These are phyloP conservation scores for Ramaria rubella DNA, from an alignment of 768 basidiomycete species.

Conservation along the genomic window DNA sequence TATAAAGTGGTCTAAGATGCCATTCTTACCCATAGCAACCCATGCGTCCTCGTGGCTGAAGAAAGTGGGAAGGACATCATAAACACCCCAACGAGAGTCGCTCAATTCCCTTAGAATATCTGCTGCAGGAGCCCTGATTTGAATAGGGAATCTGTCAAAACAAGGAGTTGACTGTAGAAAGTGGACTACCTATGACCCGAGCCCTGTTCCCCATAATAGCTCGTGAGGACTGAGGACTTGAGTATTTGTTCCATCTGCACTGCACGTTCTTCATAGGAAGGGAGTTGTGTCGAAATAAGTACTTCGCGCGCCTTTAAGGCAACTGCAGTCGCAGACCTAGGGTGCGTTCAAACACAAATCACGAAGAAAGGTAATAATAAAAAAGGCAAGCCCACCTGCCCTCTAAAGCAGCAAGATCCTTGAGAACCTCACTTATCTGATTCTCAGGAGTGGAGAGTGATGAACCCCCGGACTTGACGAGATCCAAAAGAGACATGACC, in stretches of 20 bases:
- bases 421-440: slow-evolving; percentile 67
- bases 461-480: slow-evolving; percentile 76
- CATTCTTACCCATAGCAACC: slow-evolving; percentile 66
- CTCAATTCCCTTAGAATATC: slow-evolving; percentile 89
- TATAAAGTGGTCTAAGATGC: neutral
- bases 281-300: slow-evolving; percentile 91
- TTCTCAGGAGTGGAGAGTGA: slow-evolving; percentile 64
- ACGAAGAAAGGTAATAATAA: neutral
- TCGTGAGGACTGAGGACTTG: slow-evolving; percentile 78
- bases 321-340: slow-evolving; percentile 83
- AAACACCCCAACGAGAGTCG: slow-evolving; percentile 95
- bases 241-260: slow-evolving; percentile 93
- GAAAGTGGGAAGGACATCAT: slow-evolving; percentile 93
- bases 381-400: slow-evolving; percentile 50
- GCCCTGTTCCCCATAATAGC: slow-evolving; percentile 84
- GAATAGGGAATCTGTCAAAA: slow-evolving; percentile 15
- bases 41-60: slow-evolving; percentile 83
- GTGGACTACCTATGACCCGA: slow-evolving; percentile 44
- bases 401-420: slow-evolving; percentile 79
- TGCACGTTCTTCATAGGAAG: slow-evolving; percentile 91
- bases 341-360: slow-evolving; percentile 1
- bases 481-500: slow-evolving; percentile 77
- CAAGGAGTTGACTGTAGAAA: neutral
- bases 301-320: slow-evolving; percentile 96
- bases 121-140: slow-evolving; percentile 63